These are phyloP conservation scores for Aspergillus hiratsukae DNA, from an alignment of 2,329 filamentous ascomycete genomes.

Conservation along the genomic window DNA sequence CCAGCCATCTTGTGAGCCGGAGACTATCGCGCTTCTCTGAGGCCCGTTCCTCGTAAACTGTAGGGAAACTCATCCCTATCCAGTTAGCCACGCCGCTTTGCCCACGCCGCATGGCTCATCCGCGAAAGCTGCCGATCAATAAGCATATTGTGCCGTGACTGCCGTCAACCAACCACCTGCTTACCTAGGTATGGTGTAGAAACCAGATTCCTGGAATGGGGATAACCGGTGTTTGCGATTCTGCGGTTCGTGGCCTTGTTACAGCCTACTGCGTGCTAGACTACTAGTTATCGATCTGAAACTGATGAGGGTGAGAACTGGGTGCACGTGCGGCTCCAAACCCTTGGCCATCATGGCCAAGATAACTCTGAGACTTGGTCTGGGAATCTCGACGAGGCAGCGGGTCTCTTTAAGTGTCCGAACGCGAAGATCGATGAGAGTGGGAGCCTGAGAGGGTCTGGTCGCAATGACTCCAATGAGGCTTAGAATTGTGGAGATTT, in stretches of 20 bases:
- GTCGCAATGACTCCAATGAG: not conserved
- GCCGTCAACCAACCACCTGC: not conserved
- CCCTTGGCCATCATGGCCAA: not conserved
- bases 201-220: not conserved
- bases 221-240: not conserved
- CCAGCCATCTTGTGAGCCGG: not conserved
- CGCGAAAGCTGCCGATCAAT: not conserved
- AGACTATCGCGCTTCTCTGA: not conserved
- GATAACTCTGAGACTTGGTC: not conserved
- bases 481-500: not conserved
- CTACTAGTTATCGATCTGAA: not conserved
- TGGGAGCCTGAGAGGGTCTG: not conserved
- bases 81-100: not conserved
- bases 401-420: conserved; percentile 8
- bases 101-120: not conserved
- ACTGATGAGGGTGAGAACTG: not conserved
- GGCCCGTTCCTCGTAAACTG: not conserved
- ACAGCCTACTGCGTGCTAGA: not conserved
- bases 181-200: not conserved
- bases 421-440: conserved; percentile 5
- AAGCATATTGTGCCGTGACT: not conserved
- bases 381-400: conserved; percentile 3
- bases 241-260: not conserved
- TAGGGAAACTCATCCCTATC: not conserved
- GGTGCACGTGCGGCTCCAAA: not conserved